Evolutionary conservation across 106 monocot genomes (phyloP).

Genomic region (Posidonia australis): DNA sequence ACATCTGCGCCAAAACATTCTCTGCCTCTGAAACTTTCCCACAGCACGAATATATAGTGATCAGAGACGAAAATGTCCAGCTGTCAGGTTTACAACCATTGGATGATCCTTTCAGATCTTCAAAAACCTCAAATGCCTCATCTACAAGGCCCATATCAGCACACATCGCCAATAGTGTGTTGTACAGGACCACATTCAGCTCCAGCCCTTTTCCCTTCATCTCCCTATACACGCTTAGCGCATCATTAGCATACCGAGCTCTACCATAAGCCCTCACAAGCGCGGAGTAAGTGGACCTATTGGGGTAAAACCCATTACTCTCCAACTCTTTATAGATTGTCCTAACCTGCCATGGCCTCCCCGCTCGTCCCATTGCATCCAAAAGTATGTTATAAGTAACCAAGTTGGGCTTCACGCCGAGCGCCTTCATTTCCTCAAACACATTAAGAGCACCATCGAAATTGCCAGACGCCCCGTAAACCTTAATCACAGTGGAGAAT

Average conservation of each 20-base stretch:
- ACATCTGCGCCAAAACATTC: conserved; percentile 56
- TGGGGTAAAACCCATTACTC: conserved; percentile 32
- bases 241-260: conserved; percentile 67
- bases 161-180: conserved; percentile 82
- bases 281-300: conserved; percentile 39
- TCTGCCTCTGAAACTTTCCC: conserved; percentile 67
- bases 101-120: conserved; percentile 52
- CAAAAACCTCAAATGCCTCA: conserved; percentile 54
- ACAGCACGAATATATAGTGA: conserved; percentile 70
- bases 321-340: conserved; percentile 65
- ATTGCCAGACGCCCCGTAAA: conserved; percentile 48
- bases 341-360: conserved; percentile 82
- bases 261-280: conserved; percentile 48
- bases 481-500: conserved; percentile 49
- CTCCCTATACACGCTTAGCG: conserved; percentile 40
- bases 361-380: conserved; percentile 69
- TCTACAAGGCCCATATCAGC: conserved; percentile 69
- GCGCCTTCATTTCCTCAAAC: conserved; percentile 85
- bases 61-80: conserved; percentile 76
- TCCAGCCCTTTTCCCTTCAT: conserved; percentile 47
- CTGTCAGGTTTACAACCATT: conserved; percentile 49
- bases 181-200: conserved; percentile 51
- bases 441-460: conserved; percentile 78
- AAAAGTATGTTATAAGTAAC: conserved; percentile 63
- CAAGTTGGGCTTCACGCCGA: conserved; percentile 66